Conservation (phyloP, 2,329 filamentous ascomycete genomes). For the Hymenoscyphus scutula region DNA sequence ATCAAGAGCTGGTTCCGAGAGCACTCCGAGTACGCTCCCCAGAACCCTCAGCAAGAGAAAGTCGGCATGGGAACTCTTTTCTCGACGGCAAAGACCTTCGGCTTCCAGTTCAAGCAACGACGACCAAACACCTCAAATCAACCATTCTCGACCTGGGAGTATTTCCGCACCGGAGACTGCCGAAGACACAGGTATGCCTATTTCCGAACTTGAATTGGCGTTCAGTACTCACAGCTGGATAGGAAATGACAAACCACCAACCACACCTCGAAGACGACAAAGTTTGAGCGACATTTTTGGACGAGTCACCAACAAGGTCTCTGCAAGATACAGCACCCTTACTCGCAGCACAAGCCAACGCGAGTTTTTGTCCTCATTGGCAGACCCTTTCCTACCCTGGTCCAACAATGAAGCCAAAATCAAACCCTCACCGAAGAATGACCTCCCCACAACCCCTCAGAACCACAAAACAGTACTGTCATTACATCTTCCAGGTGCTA, state of each 20-base stretch:
- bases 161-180: conserved; percentile 16
- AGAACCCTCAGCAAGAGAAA: conserved; percentile 16
- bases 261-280: conserved; percentile 20
- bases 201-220: neutral
- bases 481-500: conserved; percentile 12
- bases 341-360: conserved; percentile 3
- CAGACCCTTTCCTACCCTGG: neutral
- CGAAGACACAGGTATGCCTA: neutral
- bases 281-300: conserved; percentile 30
- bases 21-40: conserved; percentile 11
- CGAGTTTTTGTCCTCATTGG: neutral
- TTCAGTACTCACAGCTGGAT: neutral
- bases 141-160: conserved; percentile 9
- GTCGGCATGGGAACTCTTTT: conserved; percentile 23
- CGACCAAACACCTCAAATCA: neutral
- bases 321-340: conserved; percentile 14
- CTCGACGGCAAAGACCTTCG: conserved; percentile 6
- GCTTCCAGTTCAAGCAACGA: neutral
- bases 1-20: conserved; percentile 7
- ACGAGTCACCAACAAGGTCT: conserved; percentile 22
- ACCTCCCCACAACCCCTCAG: neutral
- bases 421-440: neutral
- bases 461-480: conserved; percentile 5
- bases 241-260: conserved; percentile 3
- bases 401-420: neutral